Conservation (phyloP, 1,284 basidiomycete genomes). For the Trametes hirsuta region DNA sequence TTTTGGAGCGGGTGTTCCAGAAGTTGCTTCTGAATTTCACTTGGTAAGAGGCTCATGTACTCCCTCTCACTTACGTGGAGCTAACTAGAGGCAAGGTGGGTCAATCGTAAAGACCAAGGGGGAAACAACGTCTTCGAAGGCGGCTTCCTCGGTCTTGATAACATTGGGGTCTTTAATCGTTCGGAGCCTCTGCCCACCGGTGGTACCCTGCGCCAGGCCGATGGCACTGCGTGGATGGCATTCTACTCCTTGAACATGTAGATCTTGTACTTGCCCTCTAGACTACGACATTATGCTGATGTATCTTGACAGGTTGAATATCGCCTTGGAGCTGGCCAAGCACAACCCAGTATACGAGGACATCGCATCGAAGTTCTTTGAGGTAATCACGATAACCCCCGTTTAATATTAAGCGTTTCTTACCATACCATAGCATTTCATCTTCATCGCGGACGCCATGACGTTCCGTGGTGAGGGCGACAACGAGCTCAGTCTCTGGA, state of each 20-base stretch:
- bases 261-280: constrained; percentile 23
- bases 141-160: constrained; percentile 97
- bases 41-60: constrained; percentile 57
- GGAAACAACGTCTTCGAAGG: constrained; percentile 98
- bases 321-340: constrained; percentile 96
- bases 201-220: constrained; percentile 90
- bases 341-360: constrained; percentile 98
- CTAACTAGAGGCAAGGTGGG: constrained; percentile 68
- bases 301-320: constrained; percentile 73
- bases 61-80: not conserved
- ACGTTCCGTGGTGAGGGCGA: constrained; percentile 79
- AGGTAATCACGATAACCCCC: constrained; percentile 48
- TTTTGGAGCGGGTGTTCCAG: constrained; percentile 98
- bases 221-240: constrained; percentile 99
- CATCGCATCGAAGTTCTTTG: constrained; percentile 99
- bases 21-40: constrained; percentile 97
- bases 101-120: constrained; percentile 94
- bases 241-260: constrained; percentile 97
- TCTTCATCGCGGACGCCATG: constrained; percentile 98
- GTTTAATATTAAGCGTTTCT: no score
- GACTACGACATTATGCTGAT: not conserved
- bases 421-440: constrained; percentile 70
- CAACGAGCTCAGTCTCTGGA: constrained; percentile 88
- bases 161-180: constrained; percentile 97
- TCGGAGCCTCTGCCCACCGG: constrained; percentile 96